Conservation (phyloP, 2,329 filamentous ascomycete species). For the Epicoccum nigrum region DNA sequence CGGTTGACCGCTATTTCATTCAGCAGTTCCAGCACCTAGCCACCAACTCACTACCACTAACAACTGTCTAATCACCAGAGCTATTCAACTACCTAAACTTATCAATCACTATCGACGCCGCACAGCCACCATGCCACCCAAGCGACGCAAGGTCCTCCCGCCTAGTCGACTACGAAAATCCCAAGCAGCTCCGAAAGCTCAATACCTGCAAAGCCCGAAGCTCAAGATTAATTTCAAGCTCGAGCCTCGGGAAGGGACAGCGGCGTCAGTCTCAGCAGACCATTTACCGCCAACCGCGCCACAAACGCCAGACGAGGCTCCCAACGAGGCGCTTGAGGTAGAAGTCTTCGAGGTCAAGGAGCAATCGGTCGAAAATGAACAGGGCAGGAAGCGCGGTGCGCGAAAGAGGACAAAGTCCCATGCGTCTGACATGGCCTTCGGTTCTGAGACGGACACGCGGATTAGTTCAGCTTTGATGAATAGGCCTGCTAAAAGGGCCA, state of each 20-base stretch:
- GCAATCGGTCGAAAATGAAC: neutral
- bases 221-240: no score
- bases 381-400: neutral
- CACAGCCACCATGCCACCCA: neutral
- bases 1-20: neutral
- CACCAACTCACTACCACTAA: no score
- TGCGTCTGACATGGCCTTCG: conserved; percentile 4
- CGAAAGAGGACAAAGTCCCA: neutral
- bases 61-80: neutral
- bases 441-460: conserved; percentile 12
- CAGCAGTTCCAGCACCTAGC: neutral
- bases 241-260: no score
- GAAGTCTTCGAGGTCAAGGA: neutral
- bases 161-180: neutral
- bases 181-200: neutral
- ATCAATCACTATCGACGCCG: no score
- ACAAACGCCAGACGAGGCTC: neutral
- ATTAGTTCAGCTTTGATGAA: no score
- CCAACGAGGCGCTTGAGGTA: neutral
- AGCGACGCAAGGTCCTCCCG: conserved; percentile 7
- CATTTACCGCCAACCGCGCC: conserved; percentile 3
- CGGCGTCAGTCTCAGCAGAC: neutral
- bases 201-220: no score
- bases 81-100: no score
- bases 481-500: neutral